Conservation (phyloP, 192 early-diverging fungal species). For the Phycomyces nitens region DNA sequence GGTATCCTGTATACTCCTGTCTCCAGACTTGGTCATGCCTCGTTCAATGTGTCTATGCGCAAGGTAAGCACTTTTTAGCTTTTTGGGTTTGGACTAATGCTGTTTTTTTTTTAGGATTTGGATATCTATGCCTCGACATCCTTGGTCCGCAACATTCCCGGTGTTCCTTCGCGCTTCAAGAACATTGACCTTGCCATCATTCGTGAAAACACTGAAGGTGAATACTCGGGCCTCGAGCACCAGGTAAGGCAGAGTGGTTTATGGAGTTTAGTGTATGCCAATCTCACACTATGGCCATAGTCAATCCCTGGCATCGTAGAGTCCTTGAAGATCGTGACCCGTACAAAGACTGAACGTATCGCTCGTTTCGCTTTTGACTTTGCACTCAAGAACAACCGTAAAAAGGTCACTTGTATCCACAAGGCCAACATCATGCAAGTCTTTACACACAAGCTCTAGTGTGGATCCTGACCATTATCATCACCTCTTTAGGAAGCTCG, state of each 20-base stretch:
- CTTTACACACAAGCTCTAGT: neutral
- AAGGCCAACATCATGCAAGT: slow-evolving; percentile 98
- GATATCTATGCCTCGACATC: slow-evolving; percentile 97
- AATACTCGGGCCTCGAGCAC: slow-evolving; percentile 98
- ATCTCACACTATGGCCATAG: slow-evolving; percentile 41
- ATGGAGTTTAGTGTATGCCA: neutral
- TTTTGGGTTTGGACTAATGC: too few relatives aligned
- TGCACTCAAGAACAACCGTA: slow-evolving; percentile 93
- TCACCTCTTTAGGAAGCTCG: slow-evolving; percentile 96
- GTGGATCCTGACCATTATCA: too few relatives aligned
- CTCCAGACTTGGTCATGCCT: slow-evolving; percentile 77
- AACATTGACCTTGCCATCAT: slow-evolving; percentile 97
- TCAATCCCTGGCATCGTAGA: slow-evolving; percentile 97
- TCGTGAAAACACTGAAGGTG: slow-evolving; percentile 99
- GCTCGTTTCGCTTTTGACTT: slow-evolving; percentile 98
- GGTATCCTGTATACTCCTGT: slow-evolving; percentile 89
- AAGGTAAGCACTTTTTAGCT: slow-evolving; percentile 37
- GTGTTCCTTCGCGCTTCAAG: slow-evolving; percentile 85
- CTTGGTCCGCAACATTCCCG: slow-evolving; percentile 84
- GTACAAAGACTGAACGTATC: slow-evolving; percentile 96
- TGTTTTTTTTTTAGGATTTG: slow-evolving; percentile 56
- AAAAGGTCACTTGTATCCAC: slow-evolving; percentile 98
- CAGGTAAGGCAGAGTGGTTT: slow-evolving; percentile 44
- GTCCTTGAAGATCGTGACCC: slow-evolving; percentile 95
- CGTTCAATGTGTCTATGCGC: slow-evolving; percentile 94